phyloP scores from a whole-genome alignment of 148 eudicot genomes.

The Vaccinium darrowii region DNA sequence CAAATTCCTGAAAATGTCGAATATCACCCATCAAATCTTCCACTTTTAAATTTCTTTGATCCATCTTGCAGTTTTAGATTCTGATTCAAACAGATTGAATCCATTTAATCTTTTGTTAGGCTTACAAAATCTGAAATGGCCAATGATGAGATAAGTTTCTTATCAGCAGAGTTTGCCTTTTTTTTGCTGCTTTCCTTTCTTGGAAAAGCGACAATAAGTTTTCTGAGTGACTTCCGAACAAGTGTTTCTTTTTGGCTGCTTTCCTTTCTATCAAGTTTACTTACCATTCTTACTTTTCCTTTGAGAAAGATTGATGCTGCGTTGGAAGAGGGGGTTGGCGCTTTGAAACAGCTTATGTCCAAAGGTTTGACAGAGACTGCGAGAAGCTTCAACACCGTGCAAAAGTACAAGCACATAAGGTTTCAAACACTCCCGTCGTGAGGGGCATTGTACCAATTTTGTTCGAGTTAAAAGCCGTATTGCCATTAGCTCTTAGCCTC shows the following conservation, averaged over 20 bases:
- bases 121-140: not conserved
- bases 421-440: slow-evolving; percentile 34
- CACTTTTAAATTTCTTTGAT: not conserved
- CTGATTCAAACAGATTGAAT: not conserved
- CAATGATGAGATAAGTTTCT: not conserved
- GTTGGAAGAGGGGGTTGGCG: slow-evolving; percentile 66
- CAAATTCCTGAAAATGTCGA: not conserved
- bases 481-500: not conserved
- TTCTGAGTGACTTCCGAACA: not conserved
- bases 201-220: not conserved
- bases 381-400: slow-evolving; percentile 76
- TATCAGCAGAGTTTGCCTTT: not conserved
- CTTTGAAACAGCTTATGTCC: slow-evolving; percentile 45
- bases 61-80: not conserved
- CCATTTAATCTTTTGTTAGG: not conserved
- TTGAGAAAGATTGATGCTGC: slow-evolving; percentile 64
- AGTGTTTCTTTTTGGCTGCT: not conserved
- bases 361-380: slow-evolving; percentile 65
- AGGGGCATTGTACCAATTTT: not conserved
- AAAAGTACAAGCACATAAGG: slow-evolving; percentile 84
- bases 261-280: not conserved
- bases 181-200: too few relatives aligned
- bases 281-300: not conserved
- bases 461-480: not conserved
- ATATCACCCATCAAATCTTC: not conserved